Percentiles rank a stretch among this genome's conserved stretches.
Evolutionary conservation across 345 rosid species (phyloP).

Genomic region (Erucastrum elatum): DNA sequence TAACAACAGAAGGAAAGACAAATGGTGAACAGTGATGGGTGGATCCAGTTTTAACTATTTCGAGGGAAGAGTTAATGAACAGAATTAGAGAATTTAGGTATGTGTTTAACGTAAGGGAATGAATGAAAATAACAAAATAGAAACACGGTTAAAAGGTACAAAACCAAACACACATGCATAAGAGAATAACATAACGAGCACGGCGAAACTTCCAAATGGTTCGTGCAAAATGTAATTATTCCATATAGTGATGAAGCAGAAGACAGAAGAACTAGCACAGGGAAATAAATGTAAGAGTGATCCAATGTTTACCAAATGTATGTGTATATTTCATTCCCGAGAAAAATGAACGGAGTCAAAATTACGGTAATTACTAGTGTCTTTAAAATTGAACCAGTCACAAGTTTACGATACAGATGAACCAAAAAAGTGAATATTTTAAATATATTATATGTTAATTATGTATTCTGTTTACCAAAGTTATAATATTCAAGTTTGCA

Average conservation of each 20-base stretch:
- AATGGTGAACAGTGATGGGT: slow-evolving; percentile 18
- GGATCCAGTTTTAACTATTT: background rate
- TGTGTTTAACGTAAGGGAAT: background rate
- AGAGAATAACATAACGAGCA: background rate
- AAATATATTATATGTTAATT: too few species aligned
- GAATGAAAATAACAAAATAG: background rate
- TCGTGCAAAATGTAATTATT: background rate
- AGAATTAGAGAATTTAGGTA: background rate
- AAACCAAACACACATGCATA: slow-evolving; percentile 2
- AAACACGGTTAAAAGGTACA: background rate
- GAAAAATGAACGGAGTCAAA: slow-evolving; percentile 12
- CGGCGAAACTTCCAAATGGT: background rate
- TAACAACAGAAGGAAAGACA: slow-evolving; percentile 26
- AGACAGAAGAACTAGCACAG: slow-evolving; percentile 6
- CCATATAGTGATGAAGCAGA: background rate
- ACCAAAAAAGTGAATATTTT: too few species aligned
- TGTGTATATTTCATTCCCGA: background rate
- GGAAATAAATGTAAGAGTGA: slow-evolving; percentile 19
- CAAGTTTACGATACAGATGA: too few species aligned
- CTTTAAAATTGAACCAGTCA: too few species aligned
- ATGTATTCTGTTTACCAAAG: too few species aligned
- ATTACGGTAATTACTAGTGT: background rate
- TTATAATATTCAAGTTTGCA: too few species aligned
- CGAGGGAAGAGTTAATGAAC: background rate
- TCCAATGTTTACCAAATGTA: slow-evolving; percentile 29